Percentiles rank a stretch among this genome's conserved stretches.
Evolutionary conservation across 306 rosid genomes (phyloP).

Genomic region (Arachis hypogaea): DNA sequence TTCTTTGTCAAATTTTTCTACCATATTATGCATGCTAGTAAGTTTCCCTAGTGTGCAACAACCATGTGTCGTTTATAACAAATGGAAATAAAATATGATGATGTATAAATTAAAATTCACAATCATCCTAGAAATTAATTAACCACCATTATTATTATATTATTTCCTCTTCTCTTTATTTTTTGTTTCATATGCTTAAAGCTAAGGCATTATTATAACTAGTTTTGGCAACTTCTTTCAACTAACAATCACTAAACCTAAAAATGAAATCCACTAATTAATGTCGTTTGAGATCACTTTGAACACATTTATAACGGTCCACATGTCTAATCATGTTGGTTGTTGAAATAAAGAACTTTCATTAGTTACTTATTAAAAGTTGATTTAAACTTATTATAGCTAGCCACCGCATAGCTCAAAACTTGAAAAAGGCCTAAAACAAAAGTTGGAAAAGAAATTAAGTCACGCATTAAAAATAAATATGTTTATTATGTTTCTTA

Average conservation of each 20-base stretch:
- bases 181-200: constrained; percentile 14
- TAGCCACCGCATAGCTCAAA: constrained; percentile 10
- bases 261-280: constrained; percentile 34
- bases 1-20: constrained; percentile 29
- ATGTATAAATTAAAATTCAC: not conserved
- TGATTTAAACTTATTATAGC: constrained; percentile 42
- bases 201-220: constrained; percentile 13
- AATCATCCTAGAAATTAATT: no score
- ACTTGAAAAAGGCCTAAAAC: constrained; percentile 6
- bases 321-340: constrained; percentile 90
- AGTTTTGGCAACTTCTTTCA: constrained; percentile 26
- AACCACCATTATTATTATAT: no score
- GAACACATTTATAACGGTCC: constrained; percentile 59
- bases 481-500: constrained; percentile 11
- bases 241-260: constrained; percentile 30
- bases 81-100: not conserved
- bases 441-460: constrained; percentile 10
- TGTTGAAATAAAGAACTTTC: constrained; percentile 68
- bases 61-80: constrained; percentile 26
- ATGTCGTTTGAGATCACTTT: constrained; percentile 49
- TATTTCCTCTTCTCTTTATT: not conserved
- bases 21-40: constrained; percentile 35
- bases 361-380: constrained; percentile 54
- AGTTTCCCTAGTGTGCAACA: not conserved
- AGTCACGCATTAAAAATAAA: constrained; percentile 35